Conservation (phyloP, 1,139 yeast species). For the Sugiyamaella grinbergsii region DNA sequence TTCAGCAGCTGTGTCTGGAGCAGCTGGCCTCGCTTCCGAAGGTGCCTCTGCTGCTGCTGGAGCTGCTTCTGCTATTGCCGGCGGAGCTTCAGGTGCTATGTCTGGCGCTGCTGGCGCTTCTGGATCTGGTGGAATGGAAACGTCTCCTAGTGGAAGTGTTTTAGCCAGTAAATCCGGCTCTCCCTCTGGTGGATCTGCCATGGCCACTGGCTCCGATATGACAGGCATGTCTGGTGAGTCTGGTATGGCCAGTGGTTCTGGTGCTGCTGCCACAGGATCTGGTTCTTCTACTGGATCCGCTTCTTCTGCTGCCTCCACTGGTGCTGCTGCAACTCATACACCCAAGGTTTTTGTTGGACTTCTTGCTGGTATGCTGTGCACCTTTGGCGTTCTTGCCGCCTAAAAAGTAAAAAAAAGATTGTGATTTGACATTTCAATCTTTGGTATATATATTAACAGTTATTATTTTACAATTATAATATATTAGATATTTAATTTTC, state of each 20-base stretch:
- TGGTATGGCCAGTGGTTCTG: too few relatives aligned
- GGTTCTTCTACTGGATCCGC: constrained; percentile 14
- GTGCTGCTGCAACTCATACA: constrained; percentile 22
- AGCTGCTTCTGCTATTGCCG: constrained; percentile 21
- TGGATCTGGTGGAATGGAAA: constrained; percentile 16
- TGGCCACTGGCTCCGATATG: too few relatives aligned
- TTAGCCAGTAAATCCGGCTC: too few relatives aligned
- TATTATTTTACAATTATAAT: too few relatives aligned
- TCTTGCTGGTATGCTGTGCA: constrained; percentile 27
- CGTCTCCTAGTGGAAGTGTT: constrained; percentile 15
- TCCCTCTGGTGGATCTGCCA: too few relatives aligned
- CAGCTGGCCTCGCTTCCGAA: constrained; percentile 13
- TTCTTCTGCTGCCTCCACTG: constrained; percentile 18
- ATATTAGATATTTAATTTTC: too few relatives aligned
- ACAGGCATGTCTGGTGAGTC: too few relatives aligned
- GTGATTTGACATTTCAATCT: too few relatives aligned
- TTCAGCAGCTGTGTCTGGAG: constrained; percentile 19
- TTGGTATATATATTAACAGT: too few relatives aligned
- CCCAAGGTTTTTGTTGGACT: constrained; percentile 30
- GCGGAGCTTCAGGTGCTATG: constrained; percentile 17
- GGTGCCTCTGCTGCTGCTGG: constrained; percentile 24
- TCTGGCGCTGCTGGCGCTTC: constrained; percentile 17
- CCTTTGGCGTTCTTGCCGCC: constrained; percentile 25
- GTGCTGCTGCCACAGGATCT: too few relatives aligned
- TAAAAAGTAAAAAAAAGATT: too few relatives aligned